Percentiles rank a stretch among this genome's conserved stretches.
These are phyloP conservation scores for Baorangia bicolor DNA, from an alignment of 768 basidiomycete species.

Conservation along the genomic window DNA sequence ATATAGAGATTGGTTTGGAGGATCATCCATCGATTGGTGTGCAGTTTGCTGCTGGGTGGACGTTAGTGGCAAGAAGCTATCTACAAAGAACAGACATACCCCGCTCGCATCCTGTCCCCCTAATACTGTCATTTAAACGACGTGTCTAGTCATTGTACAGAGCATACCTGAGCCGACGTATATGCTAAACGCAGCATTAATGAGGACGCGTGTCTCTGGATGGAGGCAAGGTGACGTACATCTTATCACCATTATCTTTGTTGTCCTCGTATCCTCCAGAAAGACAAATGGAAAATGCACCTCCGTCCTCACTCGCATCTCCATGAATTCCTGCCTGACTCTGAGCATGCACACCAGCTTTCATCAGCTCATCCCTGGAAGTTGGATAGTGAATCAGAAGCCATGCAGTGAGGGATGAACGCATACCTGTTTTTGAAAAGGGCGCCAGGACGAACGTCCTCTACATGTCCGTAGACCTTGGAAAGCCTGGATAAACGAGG, in stretches of 20 bases:
- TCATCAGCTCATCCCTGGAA: conserved; percentile 21
- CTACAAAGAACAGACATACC: conserved; percentile 10
- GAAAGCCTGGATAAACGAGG: no score
- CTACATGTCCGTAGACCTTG: conserved; percentile 38
- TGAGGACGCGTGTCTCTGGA: conserved; percentile 1
- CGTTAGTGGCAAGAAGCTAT: background rate
- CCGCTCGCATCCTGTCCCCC: conserved; percentile 23
- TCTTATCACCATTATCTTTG: conserved; percentile 35
- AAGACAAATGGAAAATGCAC: conserved; percentile 42
- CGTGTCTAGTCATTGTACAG: background rate
- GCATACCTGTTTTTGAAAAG: conserved; percentile 23
- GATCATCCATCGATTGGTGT: conserved; percentile 24
- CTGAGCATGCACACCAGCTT: conserved; percentile 35
- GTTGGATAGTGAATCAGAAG: background rate
- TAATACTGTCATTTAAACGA: background rate
- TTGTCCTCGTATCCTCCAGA: conserved; percentile 45
- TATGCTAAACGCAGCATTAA: conserved; percentile 22
- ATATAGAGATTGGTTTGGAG: conserved; percentile 18
- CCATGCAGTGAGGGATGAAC: background rate
- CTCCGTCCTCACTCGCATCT: conserved; percentile 18
- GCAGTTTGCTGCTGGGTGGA: conserved; percentile 19
- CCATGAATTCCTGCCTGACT: conserved; percentile 42
- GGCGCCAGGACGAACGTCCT: conserved; percentile 17
- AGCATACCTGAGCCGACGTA: conserved; percentile 35
- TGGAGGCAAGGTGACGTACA: conserved; percentile 28